These are phyloP conservation scores for Colletotrichum spinosum DNA, from an alignment of 2,329 filamentous ascomycete genomes.

Conservation along the genomic window DNA sequence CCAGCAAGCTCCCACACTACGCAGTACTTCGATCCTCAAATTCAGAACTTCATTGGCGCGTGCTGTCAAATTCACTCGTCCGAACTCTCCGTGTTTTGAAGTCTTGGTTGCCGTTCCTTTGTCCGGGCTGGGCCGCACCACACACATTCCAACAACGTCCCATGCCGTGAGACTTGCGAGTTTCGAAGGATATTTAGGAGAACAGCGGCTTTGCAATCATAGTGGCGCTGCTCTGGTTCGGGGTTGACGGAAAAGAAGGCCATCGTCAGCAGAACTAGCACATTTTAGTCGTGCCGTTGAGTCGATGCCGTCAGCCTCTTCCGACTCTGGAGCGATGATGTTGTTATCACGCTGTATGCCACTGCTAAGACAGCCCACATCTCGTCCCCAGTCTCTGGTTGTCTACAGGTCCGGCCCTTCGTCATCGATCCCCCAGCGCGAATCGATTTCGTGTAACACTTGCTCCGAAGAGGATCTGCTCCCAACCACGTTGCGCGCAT, in stretches of 20 bases:
- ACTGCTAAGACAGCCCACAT: not conserved
- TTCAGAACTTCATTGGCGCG: conserved; percentile 2
- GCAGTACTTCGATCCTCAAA: not conserved
- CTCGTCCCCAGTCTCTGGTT: not conserved
- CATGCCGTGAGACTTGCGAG: too few relatives aligned
- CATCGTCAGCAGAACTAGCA: too few relatives aligned
- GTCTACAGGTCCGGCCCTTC: not conserved
- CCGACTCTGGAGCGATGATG: conserved; percentile 15
- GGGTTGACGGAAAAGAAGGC: too few relatives aligned
- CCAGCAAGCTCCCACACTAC: too few relatives aligned
- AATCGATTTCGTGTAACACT: not conserved
- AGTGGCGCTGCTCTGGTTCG: too few relatives aligned
- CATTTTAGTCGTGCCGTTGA: too few relatives aligned
- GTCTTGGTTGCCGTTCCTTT: not conserved
- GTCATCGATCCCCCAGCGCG: conserved; percentile 1
- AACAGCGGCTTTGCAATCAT: too few relatives aligned
- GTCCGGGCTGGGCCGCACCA: not conserved
- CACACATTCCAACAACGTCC: too few relatives aligned
- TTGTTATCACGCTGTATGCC: not conserved
- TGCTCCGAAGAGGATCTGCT: conserved; percentile 3
- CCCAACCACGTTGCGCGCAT: conserved; percentile 14
- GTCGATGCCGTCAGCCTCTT: not conserved
- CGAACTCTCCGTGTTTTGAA: not conserved
- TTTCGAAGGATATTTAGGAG: too few relatives aligned
- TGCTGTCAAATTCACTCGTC: conserved; percentile 5